phyloP scores from a whole-genome alignment of 1,284 basidiomycete genomes.

The Termitomyces sp. region DNA sequence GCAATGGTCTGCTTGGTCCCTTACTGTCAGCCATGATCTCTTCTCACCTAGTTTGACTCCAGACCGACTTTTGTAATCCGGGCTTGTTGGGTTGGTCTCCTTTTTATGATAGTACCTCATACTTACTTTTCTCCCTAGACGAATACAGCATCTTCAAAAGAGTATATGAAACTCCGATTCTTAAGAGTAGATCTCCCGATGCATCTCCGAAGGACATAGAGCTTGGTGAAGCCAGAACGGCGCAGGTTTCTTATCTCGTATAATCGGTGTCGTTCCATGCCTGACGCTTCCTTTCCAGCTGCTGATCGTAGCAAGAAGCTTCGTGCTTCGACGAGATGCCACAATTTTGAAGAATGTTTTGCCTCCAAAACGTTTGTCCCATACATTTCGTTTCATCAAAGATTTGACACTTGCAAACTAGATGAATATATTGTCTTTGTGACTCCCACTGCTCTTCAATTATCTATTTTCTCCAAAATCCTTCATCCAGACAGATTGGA shows the following conservation, averaged over 20 bases:
- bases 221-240: slow-evolving; percentile 67
- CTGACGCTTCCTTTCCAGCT: slow-evolving; percentile 43
- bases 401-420: slow-evolving; percentile 26
- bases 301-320: slow-evolving; percentile 73
- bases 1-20: slow-evolving; percentile 64
- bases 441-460: slow-evolving; percentile 77
- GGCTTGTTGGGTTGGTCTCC: slow-evolving; percentile 89
- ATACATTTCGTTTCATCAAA: slow-evolving; percentile 1
- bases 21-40: not conserved
- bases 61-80: slow-evolving; percentile 94
- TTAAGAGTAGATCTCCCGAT: slow-evolving; percentile 80
- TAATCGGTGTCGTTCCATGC: not conserved
- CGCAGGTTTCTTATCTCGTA: slow-evolving; percentile 46
- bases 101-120: slow-evolving; percentile 40
- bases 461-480: slow-evolving; percentile 76
- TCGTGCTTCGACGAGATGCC: slow-evolving; percentile 87
- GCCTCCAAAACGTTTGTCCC: slow-evolving; percentile 79
- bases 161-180: slow-evolving; percentile 86
- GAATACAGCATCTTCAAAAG: slow-evolving; percentile 73
- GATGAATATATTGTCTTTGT: slow-evolving; percentile 95
- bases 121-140: slow-evolving; percentile 32
- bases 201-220: slow-evolving; percentile 70
- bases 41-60: not conserved
- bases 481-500: slow-evolving; percentile 65
- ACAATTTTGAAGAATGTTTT: slow-evolving; percentile 79